Conservation (phyloP, 306 rosid species). For the Amphicarpaea edgeworthii region DNA sequence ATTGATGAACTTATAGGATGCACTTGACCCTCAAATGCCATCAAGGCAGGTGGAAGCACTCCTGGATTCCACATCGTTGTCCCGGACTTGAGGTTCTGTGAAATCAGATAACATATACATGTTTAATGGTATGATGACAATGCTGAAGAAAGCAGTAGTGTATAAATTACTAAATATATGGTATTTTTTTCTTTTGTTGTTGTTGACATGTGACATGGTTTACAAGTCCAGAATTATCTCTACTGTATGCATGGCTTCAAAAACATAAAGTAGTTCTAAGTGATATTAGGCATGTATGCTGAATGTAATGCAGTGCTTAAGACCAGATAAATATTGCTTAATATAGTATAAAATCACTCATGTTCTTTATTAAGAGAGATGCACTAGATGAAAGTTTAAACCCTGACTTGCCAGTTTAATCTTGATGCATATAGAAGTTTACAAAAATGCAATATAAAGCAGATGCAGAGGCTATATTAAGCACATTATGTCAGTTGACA, state of each 20-base stretch:
- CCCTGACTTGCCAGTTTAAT: slow-evolving; percentile 15
- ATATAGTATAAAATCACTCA: background rate
- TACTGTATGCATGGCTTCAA: background rate
- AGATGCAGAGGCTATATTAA: slow-evolving; percentile 19
- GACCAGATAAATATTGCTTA: slow-evolving; percentile 8
- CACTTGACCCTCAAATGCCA: slow-evolving; percentile 83
- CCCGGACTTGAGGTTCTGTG: slow-evolving; percentile 72
- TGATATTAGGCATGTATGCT: background rate
- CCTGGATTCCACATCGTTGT: slow-evolving; percentile 81
- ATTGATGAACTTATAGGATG: slow-evolving; percentile 74
- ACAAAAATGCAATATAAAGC: slow-evolving; percentile 10
- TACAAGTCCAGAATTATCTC: slow-evolving; percentile 3
- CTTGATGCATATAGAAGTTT: background rate
- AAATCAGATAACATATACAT: slow-evolving; percentile 32
- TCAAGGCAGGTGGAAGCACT: slow-evolving; percentile 72
- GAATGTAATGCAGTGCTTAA: slow-evolving; percentile 10
- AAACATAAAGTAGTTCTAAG: slow-evolving; percentile 16
- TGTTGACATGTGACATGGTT: background rate
- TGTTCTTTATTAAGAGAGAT: background rate
- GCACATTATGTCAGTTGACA: slow-evolving; percentile 1
- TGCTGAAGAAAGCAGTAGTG: background rate
- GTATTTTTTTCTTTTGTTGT: background rate
- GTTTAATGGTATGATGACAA: slow-evolving; percentile 13
- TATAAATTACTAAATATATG: background rate
- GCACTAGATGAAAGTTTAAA: background rate